A percentile compares a stretch with the other conserved stretches of the same genome.
Conservation (phyloP, 2,329 filamentous ascomycete species). For the Gaeumannomyces sp. region DNA sequence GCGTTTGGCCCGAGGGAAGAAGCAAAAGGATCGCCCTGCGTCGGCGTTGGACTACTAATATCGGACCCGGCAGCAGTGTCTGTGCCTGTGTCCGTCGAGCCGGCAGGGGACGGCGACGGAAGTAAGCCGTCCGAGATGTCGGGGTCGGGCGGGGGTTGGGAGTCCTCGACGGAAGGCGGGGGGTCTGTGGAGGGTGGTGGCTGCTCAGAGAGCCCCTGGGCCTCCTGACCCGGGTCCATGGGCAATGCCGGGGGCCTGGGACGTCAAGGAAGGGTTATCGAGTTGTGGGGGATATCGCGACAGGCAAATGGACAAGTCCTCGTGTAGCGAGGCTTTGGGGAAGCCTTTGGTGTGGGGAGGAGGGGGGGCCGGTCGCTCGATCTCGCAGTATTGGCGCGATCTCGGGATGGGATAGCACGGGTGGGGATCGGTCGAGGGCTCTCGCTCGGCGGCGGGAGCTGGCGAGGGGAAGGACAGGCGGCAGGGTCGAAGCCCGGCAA, state of each 20-base stretch:
- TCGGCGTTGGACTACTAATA: conserved; percentile 8
- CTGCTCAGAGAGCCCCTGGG: neutral
- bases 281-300: neutral
- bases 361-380: neutral
- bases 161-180: neutral
- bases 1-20: neutral
- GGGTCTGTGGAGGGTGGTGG: neutral
- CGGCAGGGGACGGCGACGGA: conserved; percentile 2
- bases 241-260: neutral
- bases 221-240: conserved; percentile 8
- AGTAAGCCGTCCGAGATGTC: neutral
- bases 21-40: conserved; percentile 3
- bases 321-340: neutral
- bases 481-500: neutral
- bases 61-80: conserved; percentile 5
- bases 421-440: neutral
- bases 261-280: too few species aligned
- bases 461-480: too few species aligned
- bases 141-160: neutral
- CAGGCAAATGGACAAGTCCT: neutral
- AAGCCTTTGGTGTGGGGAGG: neutral
- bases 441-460: neutral
- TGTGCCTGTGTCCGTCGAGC: conserved; percentile 3
- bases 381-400: neutral
- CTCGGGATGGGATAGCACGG: neutral